Evolutionary conservation across 2,329 filamentous ascomycete genomes (phyloP).

Genomic region (Stachybotrys chlorohalonatus): DNA sequence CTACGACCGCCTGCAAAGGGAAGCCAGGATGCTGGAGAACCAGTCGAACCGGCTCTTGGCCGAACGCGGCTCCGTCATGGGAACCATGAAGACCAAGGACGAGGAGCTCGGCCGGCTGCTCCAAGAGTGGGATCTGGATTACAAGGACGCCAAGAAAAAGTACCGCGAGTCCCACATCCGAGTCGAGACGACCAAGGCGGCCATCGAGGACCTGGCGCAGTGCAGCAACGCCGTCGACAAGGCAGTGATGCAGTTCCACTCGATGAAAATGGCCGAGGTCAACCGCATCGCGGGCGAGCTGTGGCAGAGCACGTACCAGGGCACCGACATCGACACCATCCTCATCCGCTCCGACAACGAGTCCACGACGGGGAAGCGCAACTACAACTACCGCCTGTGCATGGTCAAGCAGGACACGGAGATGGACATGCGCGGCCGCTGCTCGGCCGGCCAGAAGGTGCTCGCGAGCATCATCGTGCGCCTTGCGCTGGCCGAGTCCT

Average conservation of each 20-base stretch:
- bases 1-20: slow-evolving; percentile 61
- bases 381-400: slow-evolving; percentile 94
- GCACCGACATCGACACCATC: slow-evolving; percentile 94
- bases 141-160: slow-evolving; percentile 68
- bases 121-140: slow-evolving; percentile 75
- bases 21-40: slow-evolving; percentile 59
- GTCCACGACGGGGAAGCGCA: slow-evolving; percentile 60
- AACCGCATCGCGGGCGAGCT: slow-evolving; percentile 90
- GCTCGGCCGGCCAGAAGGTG: slow-evolving; percentile 93
- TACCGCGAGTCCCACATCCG: slow-evolving; percentile 86
- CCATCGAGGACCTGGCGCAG: slow-evolving; percentile 78
- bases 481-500: slow-evolving; percentile 89
- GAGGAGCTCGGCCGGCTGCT: slow-evolving; percentile 65
- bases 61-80: slow-evolving; percentile 65
- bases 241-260: slow-evolving; percentile 95
- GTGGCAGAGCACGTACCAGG: slow-evolving; percentile 96
- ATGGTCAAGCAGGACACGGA: slow-evolving; percentile 97
- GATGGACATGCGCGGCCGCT: slow-evolving; percentile 99
- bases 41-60: slow-evolving; percentile 62
- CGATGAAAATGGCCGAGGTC: slow-evolving; percentile 96
- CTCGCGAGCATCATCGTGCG: slow-evolving; percentile 96
- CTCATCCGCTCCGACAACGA: slow-evolving; percentile 90
- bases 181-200: slow-evolving; percentile 85
- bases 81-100: slow-evolving; percentile 76
- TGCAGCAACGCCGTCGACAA: slow-evolving; percentile 83